Conservation (phyloP, 2,329 filamentous ascomycete species). For the Xylogone sp. region DNA sequence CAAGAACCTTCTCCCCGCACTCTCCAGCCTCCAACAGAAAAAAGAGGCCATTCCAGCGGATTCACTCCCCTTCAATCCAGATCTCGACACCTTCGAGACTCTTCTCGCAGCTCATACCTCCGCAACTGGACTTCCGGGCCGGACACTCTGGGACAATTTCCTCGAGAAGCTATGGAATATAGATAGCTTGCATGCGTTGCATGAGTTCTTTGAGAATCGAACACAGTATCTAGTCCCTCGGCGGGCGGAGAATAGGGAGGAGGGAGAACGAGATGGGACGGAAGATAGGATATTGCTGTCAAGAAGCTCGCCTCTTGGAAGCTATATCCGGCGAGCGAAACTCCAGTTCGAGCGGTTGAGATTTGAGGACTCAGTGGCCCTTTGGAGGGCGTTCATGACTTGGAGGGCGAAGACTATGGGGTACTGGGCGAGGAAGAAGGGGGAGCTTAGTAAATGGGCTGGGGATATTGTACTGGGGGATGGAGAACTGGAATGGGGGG, state of each 20-base stretch:
- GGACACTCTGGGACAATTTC: constrained; percentile 84
- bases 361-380: constrained; percentile 71
- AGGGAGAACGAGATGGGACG: constrained; percentile 43
- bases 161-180: constrained; percentile 79
- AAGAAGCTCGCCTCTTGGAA: constrained; percentile 73
- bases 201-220: constrained; percentile 67
- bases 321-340: constrained; percentile 71
- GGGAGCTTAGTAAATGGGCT: constrained; percentile 41
- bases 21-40: constrained; percentile 25
- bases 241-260: constrained; percentile 56
- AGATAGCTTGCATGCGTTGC: constrained; percentile 76
- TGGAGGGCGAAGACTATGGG: constrained; percentile 74
- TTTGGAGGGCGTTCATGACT: constrained; percentile 80
- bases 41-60: constrained; percentile 3
- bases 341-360: constrained; percentile 77
- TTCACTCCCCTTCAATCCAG: constrained; percentile 39
- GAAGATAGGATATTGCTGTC: constrained; percentile 59
- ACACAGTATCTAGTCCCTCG: constrained; percentile 56
- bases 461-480: constrained; percentile 53
- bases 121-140: constrained; percentile 61
- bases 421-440: constrained; percentile 53
- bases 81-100: constrained; percentile 56
- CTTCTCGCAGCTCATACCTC: constrained; percentile 50
- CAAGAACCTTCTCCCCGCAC: constrained; percentile 58
- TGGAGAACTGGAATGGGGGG: constrained; percentile 48